A percentile compares a stretch with the other conserved stretches of the same genome.
Conservation (phyloP, 768 basidiomycete species). For the Lyophyllum decastes region DNA sequence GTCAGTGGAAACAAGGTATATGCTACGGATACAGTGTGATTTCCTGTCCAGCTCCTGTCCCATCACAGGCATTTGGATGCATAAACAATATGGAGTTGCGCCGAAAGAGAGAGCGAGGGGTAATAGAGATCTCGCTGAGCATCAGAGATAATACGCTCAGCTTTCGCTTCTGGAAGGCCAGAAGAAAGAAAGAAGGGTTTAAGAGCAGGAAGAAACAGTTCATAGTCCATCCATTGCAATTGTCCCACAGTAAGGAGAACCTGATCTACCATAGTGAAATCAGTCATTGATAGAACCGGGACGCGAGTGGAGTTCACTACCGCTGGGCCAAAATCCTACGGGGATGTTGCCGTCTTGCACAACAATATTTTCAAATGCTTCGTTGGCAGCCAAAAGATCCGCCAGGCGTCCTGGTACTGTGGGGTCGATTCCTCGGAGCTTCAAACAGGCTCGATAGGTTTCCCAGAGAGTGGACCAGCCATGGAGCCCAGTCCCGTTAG, state of each 20-base stretch:
- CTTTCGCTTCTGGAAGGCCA: slow-evolving; percentile 54
- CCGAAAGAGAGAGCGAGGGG: slow-evolving; percentile 50
- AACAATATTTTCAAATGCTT: slow-evolving; percentile 57
- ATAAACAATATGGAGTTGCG: slow-evolving; percentile 60
- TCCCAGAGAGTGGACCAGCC: slow-evolving; percentile 71
- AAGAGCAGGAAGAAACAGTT: slow-evolving; percentile 63
- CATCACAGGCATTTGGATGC: slow-evolving; percentile 39
- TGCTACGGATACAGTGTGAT: slow-evolving; percentile 7
- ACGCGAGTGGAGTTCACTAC: slow-evolving; percentile 30
- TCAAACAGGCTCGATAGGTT: slow-evolving; percentile 57
- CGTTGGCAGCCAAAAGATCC: slow-evolving; percentile 47
- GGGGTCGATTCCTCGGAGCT: slow-evolving; percentile 52
- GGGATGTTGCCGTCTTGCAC: slow-evolving; percentile 62
- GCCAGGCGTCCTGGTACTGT: slow-evolving; percentile 58
- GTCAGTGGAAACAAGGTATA: neutral
- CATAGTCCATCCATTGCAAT: slow-evolving; percentile 74
- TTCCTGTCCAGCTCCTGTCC: neutral
- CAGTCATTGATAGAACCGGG: slow-evolving; percentile 10
- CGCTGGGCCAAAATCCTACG: slow-evolving; percentile 69
- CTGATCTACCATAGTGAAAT: slow-evolving; percentile 40
- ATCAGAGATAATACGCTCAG: slow-evolving; percentile 56
- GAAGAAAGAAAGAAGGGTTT: slow-evolving; percentile 57
- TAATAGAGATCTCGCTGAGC: slow-evolving; percentile 70
- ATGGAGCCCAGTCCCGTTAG: slow-evolving; percentile 34
- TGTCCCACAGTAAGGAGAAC: slow-evolving; percentile 65